These are phyloP conservation scores for Globisporangium acanthophoron DNA, from an alignment of 352 stramenopile genomes.

Conservation along the genomic window DNA sequence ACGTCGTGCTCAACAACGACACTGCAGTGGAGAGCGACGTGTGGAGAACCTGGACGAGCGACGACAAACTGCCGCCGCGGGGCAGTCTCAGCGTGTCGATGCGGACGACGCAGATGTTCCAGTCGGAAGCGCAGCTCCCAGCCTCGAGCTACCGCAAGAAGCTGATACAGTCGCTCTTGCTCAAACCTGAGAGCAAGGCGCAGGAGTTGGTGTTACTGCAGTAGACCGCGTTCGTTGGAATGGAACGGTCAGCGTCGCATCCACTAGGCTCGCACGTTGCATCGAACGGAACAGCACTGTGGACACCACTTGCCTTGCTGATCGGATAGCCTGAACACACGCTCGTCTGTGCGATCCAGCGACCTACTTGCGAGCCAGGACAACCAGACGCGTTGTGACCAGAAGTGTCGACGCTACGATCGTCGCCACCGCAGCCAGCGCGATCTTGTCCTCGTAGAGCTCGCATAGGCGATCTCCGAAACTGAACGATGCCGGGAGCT, in stretches of 20 bases:
- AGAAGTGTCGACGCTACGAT: constrained; percentile 46
- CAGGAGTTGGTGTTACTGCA: constrained; percentile 23
- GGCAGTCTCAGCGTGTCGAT: constrained; percentile 45
- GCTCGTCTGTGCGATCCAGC: neutral
- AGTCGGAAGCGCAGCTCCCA: constrained; percentile 48
- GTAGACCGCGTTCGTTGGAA: neutral
- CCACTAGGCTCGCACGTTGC: neutral
- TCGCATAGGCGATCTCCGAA: constrained; percentile 12
- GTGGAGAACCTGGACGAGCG: constrained; percentile 47
- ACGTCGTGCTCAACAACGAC: constrained; percentile 40
- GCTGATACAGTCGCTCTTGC: constrained; percentile 44
- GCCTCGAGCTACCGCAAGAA: constrained; percentile 48
- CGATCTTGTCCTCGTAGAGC: constrained; percentile 50
- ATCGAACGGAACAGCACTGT: neutral
- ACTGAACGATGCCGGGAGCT: neutral
- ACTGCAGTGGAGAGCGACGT: constrained; percentile 30
- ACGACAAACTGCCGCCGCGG: constrained; percentile 46
- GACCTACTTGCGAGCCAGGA: constrained; percentile 28
- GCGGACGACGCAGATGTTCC: constrained; percentile 26
- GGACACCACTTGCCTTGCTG: neutral
- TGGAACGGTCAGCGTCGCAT: too few species aligned
- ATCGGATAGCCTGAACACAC: neutral
- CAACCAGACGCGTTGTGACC: constrained; percentile 37
- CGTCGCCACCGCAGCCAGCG: constrained; percentile 36
- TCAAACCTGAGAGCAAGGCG: constrained; percentile 50